Base-by-base conservation (phyloP, 2,329 filamentous ascomycete genomes). In the Fusarium tanahbumbuense region DNA sequence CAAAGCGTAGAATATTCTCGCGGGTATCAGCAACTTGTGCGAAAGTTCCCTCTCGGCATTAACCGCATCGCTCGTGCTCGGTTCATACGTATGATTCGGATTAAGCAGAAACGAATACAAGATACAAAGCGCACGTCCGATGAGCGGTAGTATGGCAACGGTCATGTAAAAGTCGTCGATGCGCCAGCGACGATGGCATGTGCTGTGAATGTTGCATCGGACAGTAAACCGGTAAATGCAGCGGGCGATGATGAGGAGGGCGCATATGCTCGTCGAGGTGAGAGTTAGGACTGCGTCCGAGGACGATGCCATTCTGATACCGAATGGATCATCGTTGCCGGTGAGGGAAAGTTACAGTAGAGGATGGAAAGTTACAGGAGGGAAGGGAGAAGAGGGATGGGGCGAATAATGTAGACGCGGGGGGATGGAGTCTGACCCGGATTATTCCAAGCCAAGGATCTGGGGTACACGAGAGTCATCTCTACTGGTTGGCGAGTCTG, bases 111-210 rank as follows among this genome's bases (percentile, higher is more conserved):
- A 78, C 30, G 68, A 74, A 8, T 66, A 9, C 3, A 64, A 18
- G 47, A 78, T 78, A 42, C 73, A 73, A 13, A 64, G 15, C 1
- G 75, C 73, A 22, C 76, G 76, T 7, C 63, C 76, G 60, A 76
- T 56, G 20, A 78, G 75, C 16, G 76, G 76, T 1, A 78, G 45
- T 8, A 78, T 67, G 7, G 76, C 76, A 10, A 78, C 65, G 18
- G 75, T 76, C 75, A 78, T 78, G 70, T 77, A 78, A 32, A 75
- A 71, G 49, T 78, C 76, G 62, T 78, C 76, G 66, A 69, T 67
- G 62, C 75, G 76, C 76, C 76, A 78, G 20, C 53, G 72, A 2
- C 76, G 75, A 52, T 78, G 76, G 60, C 76, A 78, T 25, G 71
- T 70, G 13, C 46, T 50, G 64, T 78, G 76, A 12, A 71, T 57